These are phyloP conservation scores for Leucogyrophana mollusca DNA, from an alignment of 768 basidiomycete genomes.

Conservation along the genomic window DNA sequence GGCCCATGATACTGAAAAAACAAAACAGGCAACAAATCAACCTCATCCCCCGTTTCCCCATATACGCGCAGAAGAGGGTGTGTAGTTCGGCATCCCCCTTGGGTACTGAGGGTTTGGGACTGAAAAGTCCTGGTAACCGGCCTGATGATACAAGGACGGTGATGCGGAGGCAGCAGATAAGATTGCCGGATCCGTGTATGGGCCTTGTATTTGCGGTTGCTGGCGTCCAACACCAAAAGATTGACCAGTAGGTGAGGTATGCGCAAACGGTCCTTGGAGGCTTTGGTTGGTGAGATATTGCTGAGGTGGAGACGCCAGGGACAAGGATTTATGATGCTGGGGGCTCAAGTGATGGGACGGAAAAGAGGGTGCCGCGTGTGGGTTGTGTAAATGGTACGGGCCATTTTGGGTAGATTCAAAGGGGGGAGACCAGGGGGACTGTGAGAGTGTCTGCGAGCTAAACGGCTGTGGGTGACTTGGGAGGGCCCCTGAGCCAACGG, in stretches of 20 bases:
- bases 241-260: conserved; percentile 4
- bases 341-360: conserved; percentile 9
- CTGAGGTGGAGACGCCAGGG: conserved; percentile 12
- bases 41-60: conserved; percentile 26
- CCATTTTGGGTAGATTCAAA: conserved; percentile 22
- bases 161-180: conserved; percentile 17
- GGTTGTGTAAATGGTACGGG: not conserved
- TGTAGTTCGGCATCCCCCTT: conserved; percentile 8
- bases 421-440: conserved; percentile 21
- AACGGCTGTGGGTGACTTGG: conserved; percentile 1
- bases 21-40: not conserved
- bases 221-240: conserved; percentile 8
- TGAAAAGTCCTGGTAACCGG: not conserved
- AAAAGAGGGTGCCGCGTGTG: conserved; percentile 3
- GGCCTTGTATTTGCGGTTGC: conserved; percentile 13
- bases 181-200: conserved; percentile 22
- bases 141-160: conserved; percentile 1
- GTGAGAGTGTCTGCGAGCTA: conserved; percentile 1
- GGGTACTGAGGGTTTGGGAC: conserved; percentile 3
- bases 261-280: conserved; percentile 10
- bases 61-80: conserved; percentile 13
- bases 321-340: conserved; percentile 14
- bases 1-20: too few species aligned
- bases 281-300: conserved; percentile 15
- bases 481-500: conserved; percentile 2